Base-by-base conservation (phyloP, 2,329 filamentous ascomycete species). In the Talaromyces verruculosus region DNA sequence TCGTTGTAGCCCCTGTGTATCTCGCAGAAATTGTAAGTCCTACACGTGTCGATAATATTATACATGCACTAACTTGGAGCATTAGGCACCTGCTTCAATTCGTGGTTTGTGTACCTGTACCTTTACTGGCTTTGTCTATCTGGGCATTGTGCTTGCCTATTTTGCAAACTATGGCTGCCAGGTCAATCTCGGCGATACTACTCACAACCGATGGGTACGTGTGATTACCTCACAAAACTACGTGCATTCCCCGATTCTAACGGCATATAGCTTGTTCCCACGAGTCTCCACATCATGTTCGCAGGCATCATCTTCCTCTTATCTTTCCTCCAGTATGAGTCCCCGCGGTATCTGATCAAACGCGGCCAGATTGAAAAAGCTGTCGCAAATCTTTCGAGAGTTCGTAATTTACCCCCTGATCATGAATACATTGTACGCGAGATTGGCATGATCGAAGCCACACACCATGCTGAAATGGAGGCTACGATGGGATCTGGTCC, bases 141-240 rank as follows among this genome's bases (percentile, higher is more conserved):
- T 91, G 62, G 90, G 89, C 55, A 91, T 91, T 68, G 88, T 92
- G 76, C 81, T 92, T 45, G 89, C 88, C 10, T 92, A 91, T 78
- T 92, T 91, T 72, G 86, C 88, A 63, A 89, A 86, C 74, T 89
- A 87, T 74, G 87, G 86, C 3, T 78, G 49, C 78, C 19, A 80
- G 78, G 7, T 74, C 84, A 49, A 80, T 92, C 75, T 47, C 28
- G 28, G 49, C 15, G 41, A 17, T 35, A 55, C 17, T 13, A 55
- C 28, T 33, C 49, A 22, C 17, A 35, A 33, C 5, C 51, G 51
- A 55, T 55, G 51, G 51, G 51, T 55, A 22, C 8, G 30, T 55
- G 28, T 33, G 11, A 35, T 60, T 17, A 19, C 15, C 41, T 47
- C 41, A 35, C 28, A 17, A 19, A 22, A 49, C 10, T 37, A 30